Percentiles rank a stretch among this genome's conserved stretches.
Conservation (phyloP, 2,329 filamentous ascomycete species). For the Drechslerella coelobrocha region DNA sequence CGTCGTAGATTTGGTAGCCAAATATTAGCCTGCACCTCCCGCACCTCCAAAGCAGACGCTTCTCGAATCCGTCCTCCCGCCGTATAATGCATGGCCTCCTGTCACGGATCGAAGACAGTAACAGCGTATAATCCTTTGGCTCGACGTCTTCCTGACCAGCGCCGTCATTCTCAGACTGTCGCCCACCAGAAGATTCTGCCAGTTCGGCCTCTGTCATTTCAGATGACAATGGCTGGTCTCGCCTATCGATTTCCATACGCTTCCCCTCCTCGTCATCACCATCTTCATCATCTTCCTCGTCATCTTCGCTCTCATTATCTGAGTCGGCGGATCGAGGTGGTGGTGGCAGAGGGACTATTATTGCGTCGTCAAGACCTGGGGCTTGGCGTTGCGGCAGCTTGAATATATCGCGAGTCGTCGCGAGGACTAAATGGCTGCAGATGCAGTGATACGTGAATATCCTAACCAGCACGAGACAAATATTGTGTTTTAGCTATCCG, state of each 20-base stretch:
- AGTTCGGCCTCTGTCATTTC: not conserved
- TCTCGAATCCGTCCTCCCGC: constrained; percentile 71
- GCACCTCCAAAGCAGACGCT: constrained; percentile 67
- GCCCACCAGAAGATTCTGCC: not conserved
- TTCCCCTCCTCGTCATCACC: constrained; percentile 16
- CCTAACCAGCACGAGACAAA: constrained; percentile 31
- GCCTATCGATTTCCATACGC: constrained; percentile 46
- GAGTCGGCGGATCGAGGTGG: constrained; percentile 53
- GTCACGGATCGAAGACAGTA: constrained; percentile 63
- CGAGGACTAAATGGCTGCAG: constrained; percentile 70
- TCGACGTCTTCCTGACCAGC: constrained; percentile 48
- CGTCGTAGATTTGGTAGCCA: constrained; percentile 68
- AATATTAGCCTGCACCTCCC: constrained; percentile 67
- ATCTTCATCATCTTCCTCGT: constrained; percentile 22
- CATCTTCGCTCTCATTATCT: constrained; percentile 51
- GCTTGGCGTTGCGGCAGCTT: constrained; percentile 64
- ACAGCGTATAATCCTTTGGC: constrained; percentile 60
- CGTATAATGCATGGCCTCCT: constrained; percentile 63
- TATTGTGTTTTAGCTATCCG: not conserved
- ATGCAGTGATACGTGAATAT: constrained; percentile 68
- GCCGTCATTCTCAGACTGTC: not conserved
- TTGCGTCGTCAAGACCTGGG: constrained; percentile 63
- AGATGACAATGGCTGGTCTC: not conserved
- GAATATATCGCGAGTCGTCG: constrained; percentile 65
- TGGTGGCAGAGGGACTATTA: constrained; percentile 66